Conservation (phyloP, 805 yeast genomes). For the Ogataea methylovora region DNA sequence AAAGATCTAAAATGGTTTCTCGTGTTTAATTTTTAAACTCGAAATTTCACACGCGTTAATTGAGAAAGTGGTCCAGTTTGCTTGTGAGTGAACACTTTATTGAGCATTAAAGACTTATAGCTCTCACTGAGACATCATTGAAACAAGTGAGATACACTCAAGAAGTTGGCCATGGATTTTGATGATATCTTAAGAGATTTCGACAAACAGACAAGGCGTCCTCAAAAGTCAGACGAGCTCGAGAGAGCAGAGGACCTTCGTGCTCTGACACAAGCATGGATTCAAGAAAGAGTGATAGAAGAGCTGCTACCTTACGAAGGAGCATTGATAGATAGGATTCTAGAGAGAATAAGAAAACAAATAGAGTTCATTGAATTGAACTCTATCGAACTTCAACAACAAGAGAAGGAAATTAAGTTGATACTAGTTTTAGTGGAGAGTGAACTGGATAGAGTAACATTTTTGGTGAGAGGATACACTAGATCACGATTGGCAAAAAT, state of each 20-base stretch:
- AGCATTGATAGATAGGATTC: constrained; percentile 46
- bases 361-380: constrained; percentile 72
- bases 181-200: constrained; percentile 67
- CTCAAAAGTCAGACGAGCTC: constrained; percentile 14
- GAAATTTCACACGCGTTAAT: too few species aligned
- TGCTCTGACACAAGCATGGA: constrained; percentile 59
- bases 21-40: too few species aligned
- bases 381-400: constrained; percentile 65
- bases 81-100: too few species aligned
- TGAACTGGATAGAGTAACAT: constrained; percentile 82
- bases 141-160: too few species aligned
- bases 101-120: too few species aligned
- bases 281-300: constrained; percentile 80
- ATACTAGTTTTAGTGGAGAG: constrained; percentile 82
- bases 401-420: constrained; percentile 62
- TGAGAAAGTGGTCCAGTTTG: too few species aligned
- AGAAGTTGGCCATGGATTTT: constrained; percentile 40
- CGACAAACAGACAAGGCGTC: constrained; percentile 30
- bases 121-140: too few species aligned
- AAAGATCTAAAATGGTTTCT: too few species aligned
- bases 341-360: constrained; percentile 56
- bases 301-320: constrained; percentile 74
- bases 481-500: constrained; percentile 72
- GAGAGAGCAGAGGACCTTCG: constrained; percentile 30
- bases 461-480: constrained; percentile 70